phyloP scores from a whole-genome alignment of 208 protist species.

The Naegleria fowleri region DNA sequence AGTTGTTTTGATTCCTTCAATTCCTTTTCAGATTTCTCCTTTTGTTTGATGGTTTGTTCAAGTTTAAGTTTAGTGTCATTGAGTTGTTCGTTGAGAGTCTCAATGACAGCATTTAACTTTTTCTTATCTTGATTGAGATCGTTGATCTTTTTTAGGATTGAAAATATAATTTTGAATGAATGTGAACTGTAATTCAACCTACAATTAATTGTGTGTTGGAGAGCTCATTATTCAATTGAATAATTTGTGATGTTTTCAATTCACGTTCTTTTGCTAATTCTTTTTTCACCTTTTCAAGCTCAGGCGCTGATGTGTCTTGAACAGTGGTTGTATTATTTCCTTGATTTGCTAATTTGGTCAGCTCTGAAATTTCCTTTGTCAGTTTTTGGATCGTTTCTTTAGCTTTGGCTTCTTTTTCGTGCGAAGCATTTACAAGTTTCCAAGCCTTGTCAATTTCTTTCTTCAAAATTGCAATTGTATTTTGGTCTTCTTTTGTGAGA shows the following conservation, averaged over 20 bases:
- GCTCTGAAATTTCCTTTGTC: constrained; percentile 84
- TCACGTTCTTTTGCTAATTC: constrained; percentile 79
- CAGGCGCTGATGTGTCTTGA: constrained; percentile 86
- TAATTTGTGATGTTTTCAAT: constrained; percentile 54
- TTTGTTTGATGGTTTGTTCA: constrained; percentile 60
- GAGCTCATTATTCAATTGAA: constrained; percentile 63
- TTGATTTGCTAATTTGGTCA: constrained; percentile 84
- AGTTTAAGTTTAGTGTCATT: constrained; percentile 38
- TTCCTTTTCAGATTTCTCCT: constrained; percentile 74
- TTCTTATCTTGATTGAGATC: constrained; percentile 46
- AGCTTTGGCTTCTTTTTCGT: constrained; percentile 89
- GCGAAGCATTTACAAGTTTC: constrained; percentile 91
- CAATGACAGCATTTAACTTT: neutral
- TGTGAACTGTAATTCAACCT: constrained; percentile 52
- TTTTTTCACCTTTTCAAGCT: constrained; percentile 81
- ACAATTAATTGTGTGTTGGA: constrained; percentile 46
- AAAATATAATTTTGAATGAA: constrained; percentile 35
- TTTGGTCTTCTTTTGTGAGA: constrained; percentile 89
- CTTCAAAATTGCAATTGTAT: constrained; percentile 81
- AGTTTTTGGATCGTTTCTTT: constrained; percentile 85
- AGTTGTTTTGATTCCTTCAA: constrained; percentile 71
- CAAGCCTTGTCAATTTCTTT: constrained; percentile 93
- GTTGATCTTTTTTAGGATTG: constrained; percentile 43
- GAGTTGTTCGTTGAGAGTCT: constrained; percentile 36
- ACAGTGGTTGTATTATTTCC: constrained; percentile 78